These are phyloP conservation scores for Fragilariopsis cylindrus DNA, from an alignment of 108 stramenopile species.

Conservation along the genomic window DNA sequence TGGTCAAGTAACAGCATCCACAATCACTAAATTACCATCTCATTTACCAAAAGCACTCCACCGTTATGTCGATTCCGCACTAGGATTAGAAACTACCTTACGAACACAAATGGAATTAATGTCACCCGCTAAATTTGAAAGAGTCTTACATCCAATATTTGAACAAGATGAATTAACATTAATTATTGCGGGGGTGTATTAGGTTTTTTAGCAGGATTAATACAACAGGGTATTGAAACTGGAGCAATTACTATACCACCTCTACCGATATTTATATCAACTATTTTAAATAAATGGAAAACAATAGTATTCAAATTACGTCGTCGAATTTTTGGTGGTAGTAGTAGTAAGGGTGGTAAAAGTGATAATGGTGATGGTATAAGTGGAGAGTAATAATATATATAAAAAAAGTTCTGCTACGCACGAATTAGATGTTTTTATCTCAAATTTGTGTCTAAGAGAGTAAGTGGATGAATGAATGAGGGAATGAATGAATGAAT, in stretches of 20 bases:
- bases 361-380: not conserved
- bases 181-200: constrained; percentile 92
- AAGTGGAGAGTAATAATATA: constrained; percentile 1
- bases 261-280: not conserved
- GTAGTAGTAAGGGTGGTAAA: not conserved
- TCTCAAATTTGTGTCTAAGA: no score
- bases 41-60: constrained; percentile 71
- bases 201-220: constrained; percentile 85
- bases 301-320: not conserved
- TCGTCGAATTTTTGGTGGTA: not conserved
- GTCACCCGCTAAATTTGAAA: constrained; percentile 88
- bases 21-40: constrained; percentile 69
- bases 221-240: constrained; percentile 85
- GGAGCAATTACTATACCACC: constrained; percentile 37
- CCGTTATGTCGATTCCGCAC: constrained; percentile 75
- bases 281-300: not conserved
- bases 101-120: constrained; percentile 84
- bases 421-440: no score
- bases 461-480: no score
- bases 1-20: constrained; percentile 40
- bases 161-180: constrained; percentile 96
- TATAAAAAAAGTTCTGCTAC: not conserved
- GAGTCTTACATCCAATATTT: constrained; percentile 93
- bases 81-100: constrained; percentile 80
- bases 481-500: no score